Percentiles rank a stretch among this genome's conserved stretches.
Conservation (phyloP, 352 stramenopile species). For the Aphanomyces cochlioides region DNA sequence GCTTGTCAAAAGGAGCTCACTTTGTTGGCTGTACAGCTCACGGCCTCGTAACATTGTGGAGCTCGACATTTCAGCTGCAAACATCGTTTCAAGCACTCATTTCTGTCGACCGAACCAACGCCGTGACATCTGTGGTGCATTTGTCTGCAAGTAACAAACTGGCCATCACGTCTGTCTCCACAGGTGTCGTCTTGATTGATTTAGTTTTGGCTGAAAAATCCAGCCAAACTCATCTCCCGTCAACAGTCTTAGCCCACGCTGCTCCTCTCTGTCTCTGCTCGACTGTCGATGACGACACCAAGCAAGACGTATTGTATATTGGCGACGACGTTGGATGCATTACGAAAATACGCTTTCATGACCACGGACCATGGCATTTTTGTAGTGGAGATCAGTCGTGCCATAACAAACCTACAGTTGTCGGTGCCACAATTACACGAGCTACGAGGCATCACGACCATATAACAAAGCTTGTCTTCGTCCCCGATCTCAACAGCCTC, state of each 20-base stretch:
- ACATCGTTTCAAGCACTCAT: constrained; percentile 7
- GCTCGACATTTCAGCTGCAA: not conserved
- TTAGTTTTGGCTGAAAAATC: constrained; percentile 45
- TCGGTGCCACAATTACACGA: constrained; percentile 6
- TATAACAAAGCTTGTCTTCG: constrained; percentile 29
- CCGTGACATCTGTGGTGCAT: constrained; percentile 24
- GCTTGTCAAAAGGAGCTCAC: not conserved
- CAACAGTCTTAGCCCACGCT: constrained; percentile 27
- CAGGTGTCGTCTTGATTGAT: constrained; percentile 72
- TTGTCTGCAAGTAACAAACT: constrained; percentile 35
- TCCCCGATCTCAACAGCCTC: constrained; percentile 30
- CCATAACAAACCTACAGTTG: constrained; percentile 1
- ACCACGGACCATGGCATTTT: constrained; percentile 21
- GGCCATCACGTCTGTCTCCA: constrained; percentile 75
- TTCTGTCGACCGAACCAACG: not conserved
- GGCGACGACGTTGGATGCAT: constrained; percentile 73
- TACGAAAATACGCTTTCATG: constrained; percentile 54
- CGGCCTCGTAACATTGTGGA: constrained; percentile 1
- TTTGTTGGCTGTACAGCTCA: constrained; percentile 5
- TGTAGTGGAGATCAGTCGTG: constrained; percentile 13
- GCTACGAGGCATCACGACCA: constrained; percentile 30
- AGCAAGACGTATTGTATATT: constrained; percentile 59
- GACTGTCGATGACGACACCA: constrained; percentile 18
- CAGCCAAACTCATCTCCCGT: constrained; percentile 13
- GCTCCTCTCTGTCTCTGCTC: constrained; percentile 30